Evolutionary conservation across 352 stramenopile genomes (phyloP).

Genomic region (Globisporangium barbulae): DNA sequence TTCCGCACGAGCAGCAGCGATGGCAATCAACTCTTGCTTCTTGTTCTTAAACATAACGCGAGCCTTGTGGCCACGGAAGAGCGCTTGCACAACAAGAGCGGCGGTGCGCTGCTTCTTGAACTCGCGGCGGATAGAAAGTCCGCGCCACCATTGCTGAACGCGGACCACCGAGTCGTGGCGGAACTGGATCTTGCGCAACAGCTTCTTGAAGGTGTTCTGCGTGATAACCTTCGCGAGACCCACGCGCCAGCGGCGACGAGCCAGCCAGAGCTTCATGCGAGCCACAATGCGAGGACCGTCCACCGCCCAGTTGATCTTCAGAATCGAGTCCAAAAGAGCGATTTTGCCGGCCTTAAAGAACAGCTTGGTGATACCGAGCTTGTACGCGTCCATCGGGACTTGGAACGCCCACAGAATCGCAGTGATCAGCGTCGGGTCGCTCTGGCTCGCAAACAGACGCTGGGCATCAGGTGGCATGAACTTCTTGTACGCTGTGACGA

Average conservation of each 20-base stretch:
- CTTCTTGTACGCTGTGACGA: constrained; percentile 67
- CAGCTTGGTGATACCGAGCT: constrained; percentile 73
- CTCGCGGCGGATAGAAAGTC: constrained; percentile 59
- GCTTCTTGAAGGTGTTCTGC: constrained; percentile 47
- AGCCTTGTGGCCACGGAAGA: constrained; percentile 78
- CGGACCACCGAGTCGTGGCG: constrained; percentile 53
- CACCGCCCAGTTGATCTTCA: constrained; percentile 71
- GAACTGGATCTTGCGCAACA: constrained; percentile 63
- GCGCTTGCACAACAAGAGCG: constrained; percentile 65
- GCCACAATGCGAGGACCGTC: constrained; percentile 57
- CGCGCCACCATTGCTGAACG: constrained; percentile 87
- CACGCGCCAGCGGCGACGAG: constrained; percentile 67
- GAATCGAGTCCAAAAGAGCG: constrained; percentile 62
- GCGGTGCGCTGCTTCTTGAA: constrained; percentile 82
- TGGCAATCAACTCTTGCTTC: constrained; percentile 82
- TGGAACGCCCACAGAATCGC: constrained; percentile 86
- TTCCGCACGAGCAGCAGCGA: constrained; percentile 67
- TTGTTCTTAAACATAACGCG: constrained; percentile 77
- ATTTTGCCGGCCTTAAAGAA: constrained; percentile 83
- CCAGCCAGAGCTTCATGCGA: constrained; percentile 69
- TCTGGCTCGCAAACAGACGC: constrained; percentile 69
- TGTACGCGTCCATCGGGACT: constrained; percentile 74
- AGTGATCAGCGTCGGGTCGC: constrained; percentile 67
- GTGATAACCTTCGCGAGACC: constrained; percentile 63
- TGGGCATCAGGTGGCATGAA: constrained; percentile 65